A percentile compares a stretch with the other conserved stretches of the same genome.
Evolutionary conservation across 257 asterid species (phyloP).

Genomic region (Mentha longifolia): DNA sequence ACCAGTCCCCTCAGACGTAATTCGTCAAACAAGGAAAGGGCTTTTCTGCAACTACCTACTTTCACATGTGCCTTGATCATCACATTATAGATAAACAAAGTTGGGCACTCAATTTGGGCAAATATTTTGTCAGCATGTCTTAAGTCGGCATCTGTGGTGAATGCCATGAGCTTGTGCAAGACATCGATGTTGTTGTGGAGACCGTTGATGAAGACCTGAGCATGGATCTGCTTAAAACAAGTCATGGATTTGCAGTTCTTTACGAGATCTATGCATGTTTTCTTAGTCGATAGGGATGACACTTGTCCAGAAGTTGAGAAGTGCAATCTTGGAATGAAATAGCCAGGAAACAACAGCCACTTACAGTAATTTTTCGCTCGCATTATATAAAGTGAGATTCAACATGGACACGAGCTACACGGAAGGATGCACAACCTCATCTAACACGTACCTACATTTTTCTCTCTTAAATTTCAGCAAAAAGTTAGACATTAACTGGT

Average conservation of each 20-base stretch:
- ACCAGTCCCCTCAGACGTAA: constrained; percentile 58
- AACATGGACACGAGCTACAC: constrained; percentile 7
- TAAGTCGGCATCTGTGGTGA: constrained; percentile 49
- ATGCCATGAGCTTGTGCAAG: constrained; percentile 73
- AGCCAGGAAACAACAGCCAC: constrained; percentile 34
- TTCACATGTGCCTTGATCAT: constrained; percentile 71
- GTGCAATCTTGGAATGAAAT: constrained; percentile 33
- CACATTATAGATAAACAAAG: constrained; percentile 66
- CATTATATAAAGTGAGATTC: constrained; percentile 27
- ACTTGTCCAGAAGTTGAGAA: constrained; percentile 35
- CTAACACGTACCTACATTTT: background rate
- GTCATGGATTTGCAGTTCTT: constrained; percentile 67
- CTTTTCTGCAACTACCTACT: constrained; percentile 43
- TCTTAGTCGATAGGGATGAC: constrained; percentile 43
- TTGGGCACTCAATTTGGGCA: constrained; percentile 48
- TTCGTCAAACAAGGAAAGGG: constrained; percentile 71
- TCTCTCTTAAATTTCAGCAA: background rate
- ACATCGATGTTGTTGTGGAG: constrained; percentile 61
- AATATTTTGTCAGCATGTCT: constrained; percentile 63
- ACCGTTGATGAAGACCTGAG: constrained; percentile 61
- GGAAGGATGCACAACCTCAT: background rate
- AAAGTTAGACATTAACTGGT: background rate
- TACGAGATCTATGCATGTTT: constrained; percentile 55
- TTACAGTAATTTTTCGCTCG: constrained; percentile 8
- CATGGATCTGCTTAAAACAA: constrained; percentile 68